A percentile compares a stretch with the other conserved stretches of the same genome.
Evolutionary conservation across 2,329 filamentous ascomycete species (phyloP).

Genomic region (Cytospora chrysosperma): DNA sequence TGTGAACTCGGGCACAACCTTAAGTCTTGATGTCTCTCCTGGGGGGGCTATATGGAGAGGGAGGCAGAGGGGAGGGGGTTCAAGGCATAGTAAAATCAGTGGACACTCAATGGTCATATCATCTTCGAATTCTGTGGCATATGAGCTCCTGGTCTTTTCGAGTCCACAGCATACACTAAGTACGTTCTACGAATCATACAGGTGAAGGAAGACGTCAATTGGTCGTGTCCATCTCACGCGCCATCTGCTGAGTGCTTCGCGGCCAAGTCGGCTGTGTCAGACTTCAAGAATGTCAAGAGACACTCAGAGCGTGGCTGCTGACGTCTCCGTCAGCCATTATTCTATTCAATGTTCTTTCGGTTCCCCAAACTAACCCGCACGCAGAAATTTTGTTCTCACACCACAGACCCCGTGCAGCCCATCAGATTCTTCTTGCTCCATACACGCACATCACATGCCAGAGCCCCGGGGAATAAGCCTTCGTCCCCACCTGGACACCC

Average conservation of each 20-base stretch:
- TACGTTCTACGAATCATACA: neutral
- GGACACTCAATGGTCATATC: no score
- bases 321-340: neutral
- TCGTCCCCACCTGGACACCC: neutral
- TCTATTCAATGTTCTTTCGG: neutral
- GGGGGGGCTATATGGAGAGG: no score
- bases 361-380: neutral
- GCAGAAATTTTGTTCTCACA: neutral
- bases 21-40: no score
- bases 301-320: neutral
- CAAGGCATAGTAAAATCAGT: no score
- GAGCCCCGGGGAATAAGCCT: neutral
- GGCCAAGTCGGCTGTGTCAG: constrained; percentile 4
- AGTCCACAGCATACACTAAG: neutral
- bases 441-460: neutral
- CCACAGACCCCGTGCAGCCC: neutral
- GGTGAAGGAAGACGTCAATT: neutral
- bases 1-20: no score
- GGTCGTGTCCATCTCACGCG: neutral
- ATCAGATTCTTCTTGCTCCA: constrained; percentile 8
- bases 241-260: neutral
- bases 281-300: neutral
- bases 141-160: neutral
- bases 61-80: no score
- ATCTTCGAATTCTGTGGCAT: neutral